Conservation (phyloP, 805 yeast species). For the Pichia phayaonensis region DNA sequence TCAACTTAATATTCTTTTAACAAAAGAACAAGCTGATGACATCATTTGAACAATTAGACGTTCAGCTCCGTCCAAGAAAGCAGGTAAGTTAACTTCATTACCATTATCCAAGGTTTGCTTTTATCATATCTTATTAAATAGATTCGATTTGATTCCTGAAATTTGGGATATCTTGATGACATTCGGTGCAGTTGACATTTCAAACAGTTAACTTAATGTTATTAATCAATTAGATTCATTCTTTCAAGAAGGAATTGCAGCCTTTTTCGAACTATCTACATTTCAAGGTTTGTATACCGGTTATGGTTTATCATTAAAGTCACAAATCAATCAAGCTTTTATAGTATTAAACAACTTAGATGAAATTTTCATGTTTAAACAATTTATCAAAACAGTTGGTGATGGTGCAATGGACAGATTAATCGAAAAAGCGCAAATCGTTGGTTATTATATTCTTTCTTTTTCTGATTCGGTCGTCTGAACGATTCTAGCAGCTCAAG, state of each 20-base stretch:
- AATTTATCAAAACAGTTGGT: not conserved
- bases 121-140: not conserved
- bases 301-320: not conserved
- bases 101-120: conserved; percentile 1
- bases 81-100: not conserved
- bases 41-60: not conserved
- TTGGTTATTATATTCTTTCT: not conserved
- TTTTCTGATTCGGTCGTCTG: not conserved
- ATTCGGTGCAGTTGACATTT: not conserved
- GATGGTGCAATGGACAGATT: not conserved
- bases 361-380: not conserved
- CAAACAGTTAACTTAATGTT: too few species aligned
- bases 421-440: not conserved
- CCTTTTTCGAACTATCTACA: not conserved
- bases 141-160: not conserved
- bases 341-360: not conserved
- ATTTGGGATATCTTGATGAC: not conserved
- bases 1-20: not conserved
- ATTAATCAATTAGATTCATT: not conserved
- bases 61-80: not conserved
- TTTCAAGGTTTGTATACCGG: not conserved
- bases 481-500: not conserved
- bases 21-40: not conserved
- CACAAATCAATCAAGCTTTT: not conserved
- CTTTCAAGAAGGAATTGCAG: not conserved